These are phyloP conservation scores for Adansonia grandidieri DNA, from an alignment of 441 rosid genomes.

Conservation along the genomic window DNA sequence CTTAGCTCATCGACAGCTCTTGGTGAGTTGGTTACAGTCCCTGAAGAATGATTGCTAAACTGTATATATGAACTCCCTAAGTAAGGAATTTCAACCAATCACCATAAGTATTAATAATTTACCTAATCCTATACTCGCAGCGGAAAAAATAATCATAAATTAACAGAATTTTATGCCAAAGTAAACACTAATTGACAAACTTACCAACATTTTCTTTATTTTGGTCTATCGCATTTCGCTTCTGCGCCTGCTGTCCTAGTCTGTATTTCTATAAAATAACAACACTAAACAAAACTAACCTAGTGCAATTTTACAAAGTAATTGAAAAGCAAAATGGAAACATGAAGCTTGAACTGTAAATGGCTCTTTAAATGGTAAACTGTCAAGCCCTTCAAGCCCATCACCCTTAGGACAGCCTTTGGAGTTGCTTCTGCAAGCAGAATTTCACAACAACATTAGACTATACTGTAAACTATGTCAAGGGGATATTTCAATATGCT, in stretches of 20 bases:
- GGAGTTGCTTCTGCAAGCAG: slow-evolving; percentile 80
- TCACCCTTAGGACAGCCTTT: slow-evolving; percentile 75
- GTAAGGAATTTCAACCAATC: neutral
- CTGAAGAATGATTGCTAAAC: slow-evolving; percentile 47
- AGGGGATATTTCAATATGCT: neutral
- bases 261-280: slow-evolving; percentile 70
- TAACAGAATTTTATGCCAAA: neutral
- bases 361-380: slow-evolving; percentile 93
- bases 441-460: neutral
- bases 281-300: neutral
- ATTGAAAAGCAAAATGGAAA: neutral
- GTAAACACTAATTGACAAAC: neutral
- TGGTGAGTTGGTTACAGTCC: slow-evolving; percentile 41
- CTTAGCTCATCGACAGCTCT: slow-evolving; percentile 43
- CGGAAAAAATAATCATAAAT: neutral
- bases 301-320: neutral
- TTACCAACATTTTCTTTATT: slow-evolving; percentile 52
- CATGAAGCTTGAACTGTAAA: slow-evolving; percentile 49
- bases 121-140: neutral
- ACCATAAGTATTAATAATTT: neutral
- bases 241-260: slow-evolving; percentile 66
- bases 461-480: neutral
- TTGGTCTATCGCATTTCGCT: slow-evolving; percentile 45
- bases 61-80: slow-evolving; percentile 59
- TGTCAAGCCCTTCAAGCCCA: slow-evolving; percentile 95